Evolutionary conservation across 2,329 filamentous ascomycete species (phyloP).

Genomic region (Penicillium oxalicum): DNA sequence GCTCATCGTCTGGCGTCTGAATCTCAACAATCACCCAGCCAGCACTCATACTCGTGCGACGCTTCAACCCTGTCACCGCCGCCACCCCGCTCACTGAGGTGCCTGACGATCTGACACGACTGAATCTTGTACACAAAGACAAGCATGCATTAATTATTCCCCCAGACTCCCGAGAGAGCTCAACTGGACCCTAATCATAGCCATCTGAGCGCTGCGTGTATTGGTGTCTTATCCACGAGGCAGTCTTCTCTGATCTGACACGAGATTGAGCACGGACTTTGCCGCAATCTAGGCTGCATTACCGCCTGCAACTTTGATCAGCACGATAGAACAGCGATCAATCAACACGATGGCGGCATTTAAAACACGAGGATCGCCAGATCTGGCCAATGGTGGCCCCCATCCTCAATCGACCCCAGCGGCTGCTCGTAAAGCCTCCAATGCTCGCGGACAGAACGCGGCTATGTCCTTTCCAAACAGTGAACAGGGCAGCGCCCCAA

Average conservation of each 20-base stretch:
- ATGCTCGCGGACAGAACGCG: constrained; percentile 10
- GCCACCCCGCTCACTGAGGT: constrained; percentile 1
- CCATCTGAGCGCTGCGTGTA: too few relatives aligned
- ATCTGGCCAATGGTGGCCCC: constrained; percentile 15
- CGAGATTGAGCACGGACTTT: too few relatives aligned
- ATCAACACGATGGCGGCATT: constrained; percentile 11
- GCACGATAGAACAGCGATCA: too few relatives aligned
- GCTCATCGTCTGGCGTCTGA: too few relatives aligned
- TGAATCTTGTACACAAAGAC: constrained; percentile 8
- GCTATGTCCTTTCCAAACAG: neutral
- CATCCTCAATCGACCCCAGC: constrained; percentile 8
- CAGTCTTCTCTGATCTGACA: too few relatives aligned
- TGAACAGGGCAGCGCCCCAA: constrained; percentile 2
- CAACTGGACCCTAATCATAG: too few relatives aligned
- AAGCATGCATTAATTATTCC: neutral
- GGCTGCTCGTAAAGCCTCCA: constrained; percentile 3
- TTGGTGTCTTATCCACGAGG: too few relatives aligned
- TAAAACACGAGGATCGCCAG: constrained; percentile 14
- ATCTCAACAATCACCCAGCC: neutral
- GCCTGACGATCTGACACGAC: constrained; percentile 4
- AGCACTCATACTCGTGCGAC: constrained; percentile 1
- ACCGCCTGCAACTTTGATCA: too few relatives aligned
- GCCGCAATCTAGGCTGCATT: too few relatives aligned
- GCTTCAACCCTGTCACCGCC: constrained; percentile 4
- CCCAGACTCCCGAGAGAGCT: too few relatives aligned